These are phyloP conservation scores for Apophysomyces elegans DNA, from an alignment of 371 early-diverging fungal genomes.

Conservation along the genomic window DNA sequence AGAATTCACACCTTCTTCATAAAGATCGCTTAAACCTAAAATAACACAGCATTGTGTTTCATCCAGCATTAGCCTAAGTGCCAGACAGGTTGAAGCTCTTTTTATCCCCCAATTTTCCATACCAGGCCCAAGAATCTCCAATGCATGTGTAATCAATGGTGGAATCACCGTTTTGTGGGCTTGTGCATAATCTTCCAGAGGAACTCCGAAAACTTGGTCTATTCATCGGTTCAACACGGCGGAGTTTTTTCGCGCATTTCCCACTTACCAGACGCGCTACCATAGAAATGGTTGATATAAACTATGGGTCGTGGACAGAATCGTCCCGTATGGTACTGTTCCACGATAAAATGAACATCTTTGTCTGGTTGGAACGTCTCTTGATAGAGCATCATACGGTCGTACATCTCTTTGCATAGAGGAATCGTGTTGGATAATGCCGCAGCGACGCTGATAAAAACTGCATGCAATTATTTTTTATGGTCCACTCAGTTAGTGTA, in stretches of 20 bases:
- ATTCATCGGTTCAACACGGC: background rate
- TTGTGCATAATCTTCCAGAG: constrained; percentile 67
- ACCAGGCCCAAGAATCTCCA: constrained; percentile 47
- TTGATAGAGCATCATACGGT: constrained; percentile 66
- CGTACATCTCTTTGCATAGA: constrained; percentile 58
- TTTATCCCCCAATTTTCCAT: constrained; percentile 14
- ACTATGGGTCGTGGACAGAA: constrained; percentile 71
- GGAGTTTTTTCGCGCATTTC: background rate
- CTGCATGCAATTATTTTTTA: constrained; percentile 25
- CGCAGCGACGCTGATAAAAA: constrained; percentile 68
- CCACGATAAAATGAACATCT: constrained; percentile 71
- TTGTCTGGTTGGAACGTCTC: constrained; percentile 71
- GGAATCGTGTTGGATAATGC: constrained; percentile 64
- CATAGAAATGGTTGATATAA: constrained; percentile 62
- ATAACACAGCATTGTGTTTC: too few relatives aligned
- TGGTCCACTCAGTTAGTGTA: too few relatives aligned
- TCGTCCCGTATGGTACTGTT: constrained; percentile 71
- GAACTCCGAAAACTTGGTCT: constrained; percentile 78
- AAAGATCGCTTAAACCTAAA: background rate
- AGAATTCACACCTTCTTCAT: constrained; percentile 6
- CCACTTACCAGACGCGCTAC: constrained; percentile 56
- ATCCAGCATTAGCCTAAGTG: too few relatives aligned
- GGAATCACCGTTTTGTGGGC: constrained; percentile 62
- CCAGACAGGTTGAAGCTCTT: too few relatives aligned
- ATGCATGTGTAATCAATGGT: constrained; percentile 58